phyloP scores from a whole-genome alignment of 208 protist genomes.

The Paratrypanosoma confusum region DNA sequence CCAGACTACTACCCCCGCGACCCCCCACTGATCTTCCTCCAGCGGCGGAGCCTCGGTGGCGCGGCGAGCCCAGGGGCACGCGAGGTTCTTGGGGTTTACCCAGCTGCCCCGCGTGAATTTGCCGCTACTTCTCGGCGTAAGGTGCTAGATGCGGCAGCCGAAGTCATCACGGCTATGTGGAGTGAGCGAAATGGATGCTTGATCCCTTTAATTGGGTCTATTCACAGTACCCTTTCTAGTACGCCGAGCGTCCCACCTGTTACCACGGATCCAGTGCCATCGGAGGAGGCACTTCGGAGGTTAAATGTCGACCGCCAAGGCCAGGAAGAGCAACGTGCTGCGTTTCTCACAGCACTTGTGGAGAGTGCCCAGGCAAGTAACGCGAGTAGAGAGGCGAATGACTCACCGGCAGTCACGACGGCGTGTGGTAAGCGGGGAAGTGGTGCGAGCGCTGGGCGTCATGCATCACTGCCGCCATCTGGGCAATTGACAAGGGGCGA shows the following conservation, averaged over 20 bases:
- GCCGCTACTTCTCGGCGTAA: constrained; percentile 30
- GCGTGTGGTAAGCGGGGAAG: background rate
- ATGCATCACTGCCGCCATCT: background rate
- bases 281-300: background rate
- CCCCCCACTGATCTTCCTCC: constrained; percentile 53
- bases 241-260: constrained; percentile 1
- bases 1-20: constrained; percentile 70
- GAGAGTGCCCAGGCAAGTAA: background rate
- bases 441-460: background rate
- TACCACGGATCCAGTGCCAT: background rate
- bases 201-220: constrained; percentile 46
- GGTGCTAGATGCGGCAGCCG: constrained; percentile 56
- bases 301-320: too few species aligned
- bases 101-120: constrained; percentile 55
- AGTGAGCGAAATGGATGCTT: constrained; percentile 56
- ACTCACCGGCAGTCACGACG: background rate
- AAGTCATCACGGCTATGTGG: constrained; percentile 55
- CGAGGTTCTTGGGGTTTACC: constrained; percentile 23
- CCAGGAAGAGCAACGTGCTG: background rate
- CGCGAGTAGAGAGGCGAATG: background rate
- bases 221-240: constrained; percentile 45
- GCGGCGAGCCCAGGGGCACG: constrained; percentile 2
- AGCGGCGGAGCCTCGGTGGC: constrained; percentile 21
- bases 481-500: background rate
- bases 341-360: background rate